phyloP scores from a whole-genome alignment of 2,329 filamentous ascomycete species.

The Pyrenophora tritici-repentis region DNA sequence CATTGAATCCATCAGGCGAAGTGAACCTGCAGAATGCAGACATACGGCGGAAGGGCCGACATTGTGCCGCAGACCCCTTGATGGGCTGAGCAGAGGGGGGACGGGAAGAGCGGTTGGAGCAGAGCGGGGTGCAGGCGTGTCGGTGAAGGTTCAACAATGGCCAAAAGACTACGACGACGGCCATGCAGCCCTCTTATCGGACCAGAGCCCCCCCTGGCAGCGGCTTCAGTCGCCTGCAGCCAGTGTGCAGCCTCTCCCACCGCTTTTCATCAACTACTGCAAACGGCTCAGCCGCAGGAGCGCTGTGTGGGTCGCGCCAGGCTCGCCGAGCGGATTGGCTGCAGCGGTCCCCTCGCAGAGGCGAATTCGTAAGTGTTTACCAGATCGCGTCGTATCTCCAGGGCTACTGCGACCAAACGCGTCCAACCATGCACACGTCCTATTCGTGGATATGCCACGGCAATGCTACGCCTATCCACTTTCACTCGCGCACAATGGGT shows the following conservation, averaged over 20 bases:
- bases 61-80: constrained; percentile 15
- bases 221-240: constrained; percentile 8
- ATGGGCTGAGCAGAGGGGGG: constrained; percentile 8
- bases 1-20: constrained; percentile 10
- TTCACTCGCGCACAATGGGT: constrained; percentile 10
- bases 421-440: constrained; percentile 15
- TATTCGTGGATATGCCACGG: constrained; percentile 16
- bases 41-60: constrained; percentile 13
- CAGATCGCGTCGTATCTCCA: constrained; percentile 26
- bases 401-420: constrained; percentile 19
- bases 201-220: constrained; percentile 19
- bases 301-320: constrained; percentile 19
- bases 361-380: constrained; percentile 23
- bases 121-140: constrained; percentile 34
- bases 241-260: constrained; percentile 23
- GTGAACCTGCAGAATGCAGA: constrained; percentile 18
- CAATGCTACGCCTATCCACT: constrained; percentile 5
- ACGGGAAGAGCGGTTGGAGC: constrained; percentile 5
- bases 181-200: constrained; percentile 30
- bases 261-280: constrained; percentile 32
- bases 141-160: constrained; percentile 28
- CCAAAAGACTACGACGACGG: constrained; percentile 9
- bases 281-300: constrained; percentile 39
- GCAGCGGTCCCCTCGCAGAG: constrained; percentile 1
- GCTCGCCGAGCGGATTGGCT: constrained; percentile 22